Base-by-base conservation (phyloP, 2,329 filamentous ascomycete species). In the Ophiostoma perfectum region DNA sequence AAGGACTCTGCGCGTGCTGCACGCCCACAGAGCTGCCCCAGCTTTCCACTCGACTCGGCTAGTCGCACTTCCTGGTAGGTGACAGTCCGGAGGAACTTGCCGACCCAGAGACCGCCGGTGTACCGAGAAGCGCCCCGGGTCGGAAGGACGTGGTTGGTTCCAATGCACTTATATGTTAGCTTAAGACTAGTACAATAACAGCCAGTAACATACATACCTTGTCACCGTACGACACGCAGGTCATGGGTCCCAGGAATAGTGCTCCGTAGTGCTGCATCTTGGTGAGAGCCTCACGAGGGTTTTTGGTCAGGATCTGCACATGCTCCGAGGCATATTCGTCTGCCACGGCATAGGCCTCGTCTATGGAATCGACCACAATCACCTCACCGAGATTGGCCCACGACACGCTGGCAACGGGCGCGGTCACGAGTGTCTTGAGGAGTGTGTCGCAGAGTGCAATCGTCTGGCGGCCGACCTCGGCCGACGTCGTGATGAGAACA, bases 141-240 rank as follows among this genome's bases (percentile, higher is more conserved):
- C 0, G 83, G 82, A 0, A 85, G 76, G 2, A 85, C 82, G 71
- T 84, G 83, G 72, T 84, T 85, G 2, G 83, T 85, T 1, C 82
- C 83, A 69, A 85, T 85, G 47, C 80, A 81, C n/a, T n/a, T n/a
- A n/a, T n/a, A n/a, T n/a, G n/a, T n/a, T n/a, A n/a, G n/a, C n/a
- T n/a, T n/a, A n/a, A n/a, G n/a, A n/a, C n/a, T n/a, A n/a, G n/a
- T n/a, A n/a, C n/a, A n/a, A n/a, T n/a, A n/a, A n/a, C n/a, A n/a
- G n/a, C n/a, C n/a, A n/a, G n/a, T n/a, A n/a, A n/a, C n/a, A n/a
- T n/a, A n/a, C n/a, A n/a, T n/a, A n/a, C n/a, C 78, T 84, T 84
- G 71, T 85, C 83, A 14, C 83, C 83, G 67, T 83, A 84, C 0
- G 79, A 81, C 0, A 85, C 82, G 71, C 82, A 84, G 0, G 83